phyloP scores from a whole-genome alignment of 2,329 filamentous ascomycete genomes.

The Colletotrichum noveboracense region DNA sequence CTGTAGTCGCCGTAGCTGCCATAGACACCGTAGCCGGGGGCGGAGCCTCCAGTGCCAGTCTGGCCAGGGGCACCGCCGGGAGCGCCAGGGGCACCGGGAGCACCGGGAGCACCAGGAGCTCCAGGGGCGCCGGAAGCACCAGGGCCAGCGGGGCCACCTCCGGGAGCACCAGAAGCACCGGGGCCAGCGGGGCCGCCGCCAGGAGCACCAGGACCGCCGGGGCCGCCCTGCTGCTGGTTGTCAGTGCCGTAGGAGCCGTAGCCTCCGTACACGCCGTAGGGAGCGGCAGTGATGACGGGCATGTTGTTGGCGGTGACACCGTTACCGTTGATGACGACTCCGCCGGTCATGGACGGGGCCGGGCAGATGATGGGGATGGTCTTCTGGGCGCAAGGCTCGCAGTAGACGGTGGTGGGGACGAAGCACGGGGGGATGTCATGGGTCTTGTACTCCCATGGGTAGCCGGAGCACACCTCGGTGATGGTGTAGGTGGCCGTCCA shows the following conservation, averaged over 20 bases:
- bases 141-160: not conserved
- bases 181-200: not conserved
- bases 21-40: not conserved
- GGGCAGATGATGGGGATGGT: conserved; percentile 43
- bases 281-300: conserved; percentile 4
- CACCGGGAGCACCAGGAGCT: not conserved
- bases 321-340: conserved; percentile 36
- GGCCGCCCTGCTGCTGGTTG: not conserved
- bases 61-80: not conserved
- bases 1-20: not conserved
- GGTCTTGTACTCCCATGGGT: conserved; percentile 31
- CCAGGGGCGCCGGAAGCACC: not conserved
- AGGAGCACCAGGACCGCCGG: not conserved
- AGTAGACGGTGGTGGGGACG: conserved; percentile 41
- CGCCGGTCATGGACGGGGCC: conserved; percentile 32
- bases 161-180: not conserved
- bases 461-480: conserved; percentile 37
- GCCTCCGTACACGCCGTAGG: conserved; percentile 1
- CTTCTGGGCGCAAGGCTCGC: conserved; percentile 33
- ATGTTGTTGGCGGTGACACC: conserved; percentile 37
- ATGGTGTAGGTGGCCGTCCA: conserved; percentile 48
- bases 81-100: not conserved
- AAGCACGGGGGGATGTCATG: conserved; percentile 40
- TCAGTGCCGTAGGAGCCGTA: not conserved
- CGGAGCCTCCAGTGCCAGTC: not conserved